Base-by-base conservation (phyloP, 2,329 filamentous ascomycete genomes). In the Aphanoascus verrucosus region DNA sequence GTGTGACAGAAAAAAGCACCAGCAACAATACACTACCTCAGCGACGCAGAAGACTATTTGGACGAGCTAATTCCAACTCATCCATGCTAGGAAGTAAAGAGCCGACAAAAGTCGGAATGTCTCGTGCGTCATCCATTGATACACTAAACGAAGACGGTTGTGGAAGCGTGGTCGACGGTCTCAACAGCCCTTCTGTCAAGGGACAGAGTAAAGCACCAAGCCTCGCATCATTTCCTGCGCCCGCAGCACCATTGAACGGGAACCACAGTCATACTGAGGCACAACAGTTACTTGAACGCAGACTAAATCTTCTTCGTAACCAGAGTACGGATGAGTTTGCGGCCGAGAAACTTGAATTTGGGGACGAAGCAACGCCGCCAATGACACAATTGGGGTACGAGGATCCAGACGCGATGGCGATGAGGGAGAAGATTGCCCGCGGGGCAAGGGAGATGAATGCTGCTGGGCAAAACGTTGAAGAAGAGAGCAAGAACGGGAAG, bases 381-480 rank as follows among this genome's bases (percentile, higher is more conserved):
- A 69, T 74, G 69, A 75, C 73, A 5, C 73, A 75, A 58, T 60
- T 76, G 15, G 70, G 71, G 28, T 76, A 75, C 53, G 72, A 75
- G 54, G 73, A 75, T 55, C 67, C 71, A 1, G 72, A 81, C 44
- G 77, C 77, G 1, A 72, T 74, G 11, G 75, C 74, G 52, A 78
- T 79, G 61, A 76, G 76, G n/a, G 77, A 79, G 34, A 76, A 74
- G 37, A 76, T 75, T 28, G 74, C 77, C 57, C 74, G 75, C 3
- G 57, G 65, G 50, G 65, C 66, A 0, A 57, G 73, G 63, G 61
- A 78, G 61, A 32, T 76, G 62, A 56, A 74, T 60, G 55, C 73
- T 14, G 19, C 14, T 11, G 38, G 12, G 14, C 40, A 38, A 43
- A 11, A 20, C 31, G 7, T 3, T 15, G 14, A 31, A 12, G 44